Evolutionary conservation across 2,329 filamentous ascomycete species (phyloP).

Genomic region (Stemphylium vesicarium): DNA sequence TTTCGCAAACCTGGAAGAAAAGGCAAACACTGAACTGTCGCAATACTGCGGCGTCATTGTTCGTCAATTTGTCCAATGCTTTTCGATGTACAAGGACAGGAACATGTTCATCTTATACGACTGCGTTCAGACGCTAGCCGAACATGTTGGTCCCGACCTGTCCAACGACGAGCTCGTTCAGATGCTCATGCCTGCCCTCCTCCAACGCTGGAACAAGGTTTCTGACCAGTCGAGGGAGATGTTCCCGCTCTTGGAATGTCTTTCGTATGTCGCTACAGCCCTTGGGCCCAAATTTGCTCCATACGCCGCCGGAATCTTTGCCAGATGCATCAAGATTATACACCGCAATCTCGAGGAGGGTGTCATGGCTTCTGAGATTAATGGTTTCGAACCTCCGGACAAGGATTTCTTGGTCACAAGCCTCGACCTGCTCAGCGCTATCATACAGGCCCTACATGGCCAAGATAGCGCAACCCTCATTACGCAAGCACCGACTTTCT

Average conservation of each 20-base stretch:
- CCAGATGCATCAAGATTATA: constrained; percentile 87
- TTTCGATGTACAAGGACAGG: constrained; percentile 93
- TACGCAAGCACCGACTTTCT: constrained; percentile 77
- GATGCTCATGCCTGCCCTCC: constrained; percentile 90
- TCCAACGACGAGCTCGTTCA: constrained; percentile 81
- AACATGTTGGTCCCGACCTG: constrained; percentile 83
- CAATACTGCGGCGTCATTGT: constrained; percentile 91
- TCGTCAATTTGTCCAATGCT: constrained; percentile 89
- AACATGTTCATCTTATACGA: constrained; percentile 99
- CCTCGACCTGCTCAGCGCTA: constrained; percentile 87
- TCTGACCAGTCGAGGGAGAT: constrained; percentile 89
- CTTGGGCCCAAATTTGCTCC: constrained; percentile 82
- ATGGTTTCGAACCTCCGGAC: constrained; percentile 77
- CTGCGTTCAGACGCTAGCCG: constrained; percentile 94
- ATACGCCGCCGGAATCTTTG: constrained; percentile 86
- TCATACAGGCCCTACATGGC: constrained; percentile 85
- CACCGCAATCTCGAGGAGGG: constrained; percentile 87
- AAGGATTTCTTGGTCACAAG: constrained; percentile 98
- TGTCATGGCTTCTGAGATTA: constrained; percentile 71
- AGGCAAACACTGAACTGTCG: constrained; percentile 78
- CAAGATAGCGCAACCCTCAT: constrained; percentile 79
- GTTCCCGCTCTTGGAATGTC: constrained; percentile 93
- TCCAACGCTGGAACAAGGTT: constrained; percentile 85
- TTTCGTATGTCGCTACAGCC: constrained; percentile 91
- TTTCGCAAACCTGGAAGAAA: constrained; percentile 95